These are phyloP conservation scores for Aspergillus fijiensis DNA, from an alignment of 2,329 filamentous ascomycete genomes.

Conservation along the genomic window DNA sequence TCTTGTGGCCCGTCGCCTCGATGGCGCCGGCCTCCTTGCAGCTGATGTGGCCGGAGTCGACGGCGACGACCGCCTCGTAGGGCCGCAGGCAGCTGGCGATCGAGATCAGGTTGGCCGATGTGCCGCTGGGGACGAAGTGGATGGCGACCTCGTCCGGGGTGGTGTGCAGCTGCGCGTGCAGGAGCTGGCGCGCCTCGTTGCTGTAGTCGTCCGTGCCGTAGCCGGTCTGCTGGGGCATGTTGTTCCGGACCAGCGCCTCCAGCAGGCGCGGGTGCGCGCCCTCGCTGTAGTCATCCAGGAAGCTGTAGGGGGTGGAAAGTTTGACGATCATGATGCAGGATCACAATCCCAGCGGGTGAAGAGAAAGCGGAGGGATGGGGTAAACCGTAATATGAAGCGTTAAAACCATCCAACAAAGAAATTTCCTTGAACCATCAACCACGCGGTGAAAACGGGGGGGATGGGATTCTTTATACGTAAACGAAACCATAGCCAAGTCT, in stretches of 20 bases:
- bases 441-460: not conserved
- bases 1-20: slow-evolving; percentile 54
- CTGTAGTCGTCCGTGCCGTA: slow-evolving; percentile 51
- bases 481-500: not conserved
- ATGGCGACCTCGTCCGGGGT: slow-evolving; percentile 45
- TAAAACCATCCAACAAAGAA: not conserved
- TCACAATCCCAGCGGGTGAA: too few species aligned
- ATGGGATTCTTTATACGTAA: not conserved
- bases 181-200: slow-evolving; percentile 43
- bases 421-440: not conserved
- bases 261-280: slow-evolving; percentile 53
- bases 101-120: slow-evolving; percentile 54
- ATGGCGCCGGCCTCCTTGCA: slow-evolving; percentile 53
- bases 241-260: slow-evolving; percentile 48
- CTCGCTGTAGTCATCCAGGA: slow-evolving; percentile 55
- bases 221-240: slow-evolving; percentile 47
- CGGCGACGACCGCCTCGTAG: slow-evolving; percentile 54
- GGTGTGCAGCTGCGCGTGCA: slow-evolving; percentile 35
- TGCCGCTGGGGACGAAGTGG: slow-evolving; percentile 55
- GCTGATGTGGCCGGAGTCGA: slow-evolving; percentile 52
- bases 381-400: too few species aligned
- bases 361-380: too few species aligned
- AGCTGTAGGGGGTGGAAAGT: slow-evolving; percentile 41
- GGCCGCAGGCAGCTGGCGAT: slow-evolving; percentile 53
- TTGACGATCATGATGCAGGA: slow-evolving; percentile 10